These are phyloP conservation scores for Eucalyptus cloeziana DNA, from an alignment of 345 rosid species.

Conservation along the genomic window DNA sequence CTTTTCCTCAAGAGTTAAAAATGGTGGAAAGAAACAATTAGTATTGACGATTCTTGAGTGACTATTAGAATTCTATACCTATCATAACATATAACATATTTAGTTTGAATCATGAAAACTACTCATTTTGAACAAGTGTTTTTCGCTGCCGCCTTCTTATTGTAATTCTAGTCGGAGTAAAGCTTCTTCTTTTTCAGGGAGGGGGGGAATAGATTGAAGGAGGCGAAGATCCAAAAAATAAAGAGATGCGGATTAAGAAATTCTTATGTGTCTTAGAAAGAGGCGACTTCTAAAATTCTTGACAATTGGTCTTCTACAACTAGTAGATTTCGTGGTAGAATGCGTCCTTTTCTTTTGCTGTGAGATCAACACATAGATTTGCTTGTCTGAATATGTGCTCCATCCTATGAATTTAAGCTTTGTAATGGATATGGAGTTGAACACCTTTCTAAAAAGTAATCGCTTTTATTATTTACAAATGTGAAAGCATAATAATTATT, in stretches of 20 bases:
- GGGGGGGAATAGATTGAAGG: too few relatives aligned
- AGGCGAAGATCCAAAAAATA: neutral
- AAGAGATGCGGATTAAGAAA: too few relatives aligned
- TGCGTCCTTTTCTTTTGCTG: neutral
- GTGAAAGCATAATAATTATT: too few relatives aligned
- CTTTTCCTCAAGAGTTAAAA: neutral
- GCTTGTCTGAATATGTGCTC: neutral
- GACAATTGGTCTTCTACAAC: neutral
- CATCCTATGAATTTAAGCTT: neutral
- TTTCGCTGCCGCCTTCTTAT: rapidly evolving
- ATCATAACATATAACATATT: rapidly evolving
- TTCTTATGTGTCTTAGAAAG: neutral
- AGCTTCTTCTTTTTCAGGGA: neutral
- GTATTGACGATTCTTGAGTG: rapidly evolving
- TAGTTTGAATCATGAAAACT: neutral
- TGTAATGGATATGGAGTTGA: neutral
- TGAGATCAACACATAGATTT: neutral
- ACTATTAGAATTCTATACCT: neutral
- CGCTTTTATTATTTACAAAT: neutral
- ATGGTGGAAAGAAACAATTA: rapidly evolving
- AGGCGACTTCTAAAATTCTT: neutral
- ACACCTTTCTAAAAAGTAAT: too few relatives aligned
- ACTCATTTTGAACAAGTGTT: neutral
- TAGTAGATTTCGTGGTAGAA: neutral
- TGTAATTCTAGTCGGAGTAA: neutral